Base-by-base conservation (phyloP, 2,329 filamentous ascomycete genomes). In the Fusarium cicatricum region DNA sequence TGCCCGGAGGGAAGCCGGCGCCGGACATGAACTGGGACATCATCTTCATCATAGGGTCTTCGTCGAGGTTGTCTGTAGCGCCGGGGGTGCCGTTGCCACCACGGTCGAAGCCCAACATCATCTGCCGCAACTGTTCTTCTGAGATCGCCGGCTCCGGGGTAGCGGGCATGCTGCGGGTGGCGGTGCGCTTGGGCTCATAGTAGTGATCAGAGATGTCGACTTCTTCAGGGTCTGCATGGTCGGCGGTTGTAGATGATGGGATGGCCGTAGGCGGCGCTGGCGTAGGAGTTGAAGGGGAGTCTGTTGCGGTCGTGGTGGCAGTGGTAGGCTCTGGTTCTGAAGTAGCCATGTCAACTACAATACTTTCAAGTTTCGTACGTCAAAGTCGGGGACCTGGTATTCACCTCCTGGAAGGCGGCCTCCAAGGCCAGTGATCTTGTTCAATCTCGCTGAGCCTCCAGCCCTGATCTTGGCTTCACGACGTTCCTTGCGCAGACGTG, bases 151-250 rank as follows among this genome's bases (percentile, higher is more conserved):
- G 52, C 28, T 62, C 67, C 17, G 72, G 66, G 55, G 75, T 71
- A 46, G 70, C 57, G 33, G 69, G 58, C 5, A 61, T 45, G 28
- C 71, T 60, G 28, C 73, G 65, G 45, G 78, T 68, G 21, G 58
- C 67, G 8, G 67, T 59, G 10, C 76, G 74, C 19, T 77, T 74
- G 2, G 87, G 87, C 29, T 82, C 75, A 74, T 89, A 90, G 74
- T 82, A 88, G 75, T 90, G 89, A 61, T 88, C 76, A n/a, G 89
- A 90, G 64, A 94, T 92, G 72, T 93, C 90, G 60, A 91, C 83
- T 73, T 92, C 90, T 5, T 87, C 89, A 6, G 90, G 90, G 67
- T 91, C 88, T 52, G 81, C 85, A 66, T 82, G 76, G 23, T 73
- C 71, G 17, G 72, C 61, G 23, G 69, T 45, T 8, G 70, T 36